Evolutionary conservation across 768 basidiomycete genomes (phyloP).

Genomic region (Leccinum uliginosum): DNA sequence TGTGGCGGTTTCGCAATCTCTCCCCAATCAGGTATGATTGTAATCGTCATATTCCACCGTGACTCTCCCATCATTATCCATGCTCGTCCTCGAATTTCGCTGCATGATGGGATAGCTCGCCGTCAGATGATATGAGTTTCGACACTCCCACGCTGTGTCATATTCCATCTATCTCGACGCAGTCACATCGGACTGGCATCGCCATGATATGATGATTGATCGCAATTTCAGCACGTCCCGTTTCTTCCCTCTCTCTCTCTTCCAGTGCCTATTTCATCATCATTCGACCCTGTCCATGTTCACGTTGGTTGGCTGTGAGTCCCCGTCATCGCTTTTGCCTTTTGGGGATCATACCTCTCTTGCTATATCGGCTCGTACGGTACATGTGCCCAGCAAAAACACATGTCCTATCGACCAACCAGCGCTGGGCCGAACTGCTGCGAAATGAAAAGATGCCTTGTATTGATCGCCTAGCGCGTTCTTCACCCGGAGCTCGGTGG

Average conservation of each 20-base stretch:
- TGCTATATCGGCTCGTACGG: background rate
- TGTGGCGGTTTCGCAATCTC: background rate
- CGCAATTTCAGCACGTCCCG: background rate
- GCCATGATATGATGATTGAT: background rate
- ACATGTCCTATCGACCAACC: constrained; percentile 13
- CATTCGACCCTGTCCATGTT: constrained; percentile 5
- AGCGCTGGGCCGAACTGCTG: background rate
- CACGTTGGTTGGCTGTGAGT: constrained; percentile 10
- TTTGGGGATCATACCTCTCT: constrained; percentile 11
- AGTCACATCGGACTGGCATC: background rate
- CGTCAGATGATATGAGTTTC: background rate
- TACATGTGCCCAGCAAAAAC: constrained; percentile 14
- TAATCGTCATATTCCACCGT: background rate
- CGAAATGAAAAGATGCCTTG: constrained; percentile 24
- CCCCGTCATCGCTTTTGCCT: constrained; percentile 20
- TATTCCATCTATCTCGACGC: background rate
- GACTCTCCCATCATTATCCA: background rate
- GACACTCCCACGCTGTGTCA: background rate
- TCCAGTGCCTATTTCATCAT: background rate
- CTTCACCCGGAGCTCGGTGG: constrained; percentile 4
- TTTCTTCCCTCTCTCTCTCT: background rate
- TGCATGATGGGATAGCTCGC: background rate
- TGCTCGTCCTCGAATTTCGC: background rate
- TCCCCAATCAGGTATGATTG: constrained; percentile 6
- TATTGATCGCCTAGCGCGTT: constrained; percentile 18